These are phyloP conservation scores for Ramularia endophylla DNA, from an alignment of 2,329 filamentous ascomycete species.

Conservation along the genomic window DNA sequence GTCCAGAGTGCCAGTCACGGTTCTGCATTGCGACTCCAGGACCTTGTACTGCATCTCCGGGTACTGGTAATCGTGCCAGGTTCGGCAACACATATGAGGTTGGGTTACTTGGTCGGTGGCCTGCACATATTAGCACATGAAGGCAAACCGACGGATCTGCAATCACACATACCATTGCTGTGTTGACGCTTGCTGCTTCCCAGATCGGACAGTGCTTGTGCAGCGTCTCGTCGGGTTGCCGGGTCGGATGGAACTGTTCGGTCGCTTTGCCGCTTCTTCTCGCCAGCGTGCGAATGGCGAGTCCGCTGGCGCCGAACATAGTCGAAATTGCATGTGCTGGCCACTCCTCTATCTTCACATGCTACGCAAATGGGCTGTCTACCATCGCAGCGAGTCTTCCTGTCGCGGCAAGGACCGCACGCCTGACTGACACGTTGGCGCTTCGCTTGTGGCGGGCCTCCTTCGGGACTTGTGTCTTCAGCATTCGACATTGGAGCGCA, in stretches of 20 bases:
- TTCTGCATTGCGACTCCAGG: constrained; percentile 1
- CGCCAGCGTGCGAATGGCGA: constrained; percentile 1
- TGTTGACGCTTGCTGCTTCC: constrained; percentile 4
- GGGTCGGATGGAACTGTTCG: constrained; percentile 10
- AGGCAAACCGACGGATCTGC: too few relatives aligned
- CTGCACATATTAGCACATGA: background rate
- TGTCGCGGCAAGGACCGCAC: constrained; percentile 20
- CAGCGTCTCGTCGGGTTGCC: constrained; percentile 12
- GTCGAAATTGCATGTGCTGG: constrained; percentile 15
- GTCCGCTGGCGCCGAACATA: constrained; percentile 16
- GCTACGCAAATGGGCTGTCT: constrained; percentile 18
- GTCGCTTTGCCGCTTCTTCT: constrained; percentile 3
- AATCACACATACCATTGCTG: background rate
- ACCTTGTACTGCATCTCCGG: background rate
- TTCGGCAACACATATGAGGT: constrained; percentile 1
- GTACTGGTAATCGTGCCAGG: background rate
- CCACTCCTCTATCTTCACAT: constrained; percentile 18
- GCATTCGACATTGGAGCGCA: too few relatives aligned
- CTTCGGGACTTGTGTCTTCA: constrained; percentile 2
- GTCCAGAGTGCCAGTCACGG: constrained; percentile 6
- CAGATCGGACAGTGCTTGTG: constrained; percentile 15
- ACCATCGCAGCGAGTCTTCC: constrained; percentile 23
- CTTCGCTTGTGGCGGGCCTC: constrained; percentile 12
- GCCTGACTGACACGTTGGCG: constrained; percentile 19
- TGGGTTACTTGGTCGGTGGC: constrained; percentile 2